Evolutionary conservation across 2,329 filamentous ascomycete species (phyloP), one percentile per base, ranked within the genome.

Genomic region (Talaromyces marneffei): DNA sequence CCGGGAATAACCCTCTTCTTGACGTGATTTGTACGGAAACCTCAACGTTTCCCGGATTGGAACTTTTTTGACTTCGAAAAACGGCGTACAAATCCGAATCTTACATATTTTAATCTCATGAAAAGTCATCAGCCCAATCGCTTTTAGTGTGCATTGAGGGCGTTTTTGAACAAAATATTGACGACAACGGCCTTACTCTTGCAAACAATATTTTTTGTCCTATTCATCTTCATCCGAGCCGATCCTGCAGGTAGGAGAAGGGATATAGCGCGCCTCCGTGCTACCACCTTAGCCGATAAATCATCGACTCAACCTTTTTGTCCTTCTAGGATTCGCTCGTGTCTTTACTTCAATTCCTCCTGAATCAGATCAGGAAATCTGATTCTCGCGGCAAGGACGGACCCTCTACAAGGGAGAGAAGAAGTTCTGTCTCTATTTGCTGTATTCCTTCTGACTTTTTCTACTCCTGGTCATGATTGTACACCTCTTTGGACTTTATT

Each of bases 21-120:
- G 29, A 52, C 29, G 29, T 29, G 23, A 27, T 18, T 29, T 20
- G 2, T 18, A 35, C 52, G 23, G 3, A 12, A 12, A 14, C n/a
- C n/a, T n/a, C 4, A 44, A 2, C 27, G 20, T 54, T 20, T 25
- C 16, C 52, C 33, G 8, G 8, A 33, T 20, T 20, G 7, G 46
- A 20, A 29, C 25, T 9, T 33, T 52, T 8, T 33, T 52, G 27
- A 18, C 27, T 4, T 31, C 27, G 29, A 14, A 33, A 20, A 33
- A 52, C 23, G 18, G 31, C n/a, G 35, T 52, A 20, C 29, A 52
- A 14, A 18, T 23, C 29, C 4, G 18, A 20, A 7, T 52, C 16
- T 5, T 52, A 52, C 29, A 52, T 52, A 52, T 52, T 52, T 33
- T 52, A 52, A 52, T 52, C 44, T 27, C 44, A 48, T 52, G 29